A percentile compares a stretch with the other conserved stretches of the same genome.
Conservation (phyloP, 192 early-diverging fungal genomes). For the Rhizophagus sp. region DNA sequence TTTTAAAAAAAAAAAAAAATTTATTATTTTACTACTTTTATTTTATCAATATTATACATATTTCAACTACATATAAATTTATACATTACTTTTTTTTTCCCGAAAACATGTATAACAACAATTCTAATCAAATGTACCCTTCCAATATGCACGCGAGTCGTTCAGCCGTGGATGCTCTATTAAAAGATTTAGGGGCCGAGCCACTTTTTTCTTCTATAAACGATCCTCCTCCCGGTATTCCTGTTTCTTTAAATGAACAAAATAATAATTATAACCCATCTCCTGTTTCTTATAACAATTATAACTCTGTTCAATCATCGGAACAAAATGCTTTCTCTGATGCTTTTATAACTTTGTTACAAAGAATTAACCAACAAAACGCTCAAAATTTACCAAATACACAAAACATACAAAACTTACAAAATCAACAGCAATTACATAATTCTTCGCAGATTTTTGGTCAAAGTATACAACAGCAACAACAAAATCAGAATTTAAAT, state of each 20-base stretch:
- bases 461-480: neutral
- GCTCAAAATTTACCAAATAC: neutral
- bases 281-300: neutral
- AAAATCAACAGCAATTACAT: no score
- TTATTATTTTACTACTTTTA: no score
- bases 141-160: neutral
- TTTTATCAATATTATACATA: no score
- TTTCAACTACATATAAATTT: no score
- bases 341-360: neutral
- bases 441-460: neutral
- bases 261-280: neutral
- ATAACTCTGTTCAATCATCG: no score
- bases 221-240: neutral
- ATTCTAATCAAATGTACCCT: neutral
- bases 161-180: neutral
- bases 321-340: neutral
- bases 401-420: neutral
- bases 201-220: slow-evolving; percentile 4
- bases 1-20: no score
- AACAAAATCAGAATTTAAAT: neutral
- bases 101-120: neutral
- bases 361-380: neutral
- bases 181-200: slow-evolving; percentile 15
- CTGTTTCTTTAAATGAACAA: neutral
- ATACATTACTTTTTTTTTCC: no score